Evolutionary conservation across 2,329 filamentous ascomycete genomes (phyloP), one percentile per base, ranked within the genome.

Genomic region (Pseudocercospora fuligena): DNA sequence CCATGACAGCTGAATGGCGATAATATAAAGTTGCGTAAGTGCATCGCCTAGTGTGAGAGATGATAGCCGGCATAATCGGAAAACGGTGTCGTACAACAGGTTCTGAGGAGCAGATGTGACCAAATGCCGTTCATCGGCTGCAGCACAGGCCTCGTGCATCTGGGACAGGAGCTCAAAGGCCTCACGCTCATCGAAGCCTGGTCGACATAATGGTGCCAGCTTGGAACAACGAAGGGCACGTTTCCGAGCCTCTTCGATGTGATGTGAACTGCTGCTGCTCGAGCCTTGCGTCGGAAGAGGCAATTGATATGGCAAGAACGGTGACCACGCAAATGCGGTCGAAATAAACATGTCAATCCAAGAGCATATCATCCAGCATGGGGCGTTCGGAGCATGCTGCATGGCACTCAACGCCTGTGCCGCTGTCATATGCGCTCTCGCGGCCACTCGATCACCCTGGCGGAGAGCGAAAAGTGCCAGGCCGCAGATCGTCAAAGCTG

Each of bases 301-400:
- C 60, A 62, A 19, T 5, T 47, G 62, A 51, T 64, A 64, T 12
- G 54, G 40, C 56, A 64, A 43, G n/a, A 60, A 64, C 16, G 62
- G 62, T 23, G 25, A 23, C 62, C 62, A 64, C 49, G 27, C 54
- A 27, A 64, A 64, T 23, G 54, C 62, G 8, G 56, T 60, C 3
- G 56, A 16, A 6, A 60, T 11, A 11, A 60, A 51, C 1, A 64
- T 8, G 40, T 64, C 62, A 16, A 60, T 59, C 61, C 61, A 64
- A 1, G 61, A 36, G 54, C 61, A 64, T 14, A 64, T 27, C 11
- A 31, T 49, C 62, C 62, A 64, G 23, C 31, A 49, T 8, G 49
- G 25, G 19, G 36, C 54, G 27, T 59, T 29, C 19, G 47, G 40
- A 19, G 25, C 9, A 25, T 43, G 49, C 11, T 61, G 59, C 14